Evolutionary conservation across 306 rosid species (phyloP).

Genomic region (Cicer yamashitae): DNA sequence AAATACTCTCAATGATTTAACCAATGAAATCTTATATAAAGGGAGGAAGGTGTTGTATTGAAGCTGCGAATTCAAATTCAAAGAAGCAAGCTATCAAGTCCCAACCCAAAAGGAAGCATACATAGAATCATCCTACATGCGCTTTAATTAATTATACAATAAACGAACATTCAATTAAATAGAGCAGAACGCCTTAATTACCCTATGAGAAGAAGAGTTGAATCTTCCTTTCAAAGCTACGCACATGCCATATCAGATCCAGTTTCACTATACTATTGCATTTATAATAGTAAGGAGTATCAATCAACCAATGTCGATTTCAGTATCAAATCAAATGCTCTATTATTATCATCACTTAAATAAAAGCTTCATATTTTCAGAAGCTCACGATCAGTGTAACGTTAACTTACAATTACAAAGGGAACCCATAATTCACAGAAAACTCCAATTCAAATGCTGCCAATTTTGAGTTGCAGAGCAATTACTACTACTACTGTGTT

Average conservation of each 20-base stretch:
- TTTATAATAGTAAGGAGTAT: neutral
- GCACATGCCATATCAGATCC: conserved; percentile 35
- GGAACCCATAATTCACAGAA: conserved; percentile 48
- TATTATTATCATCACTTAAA: neutral
- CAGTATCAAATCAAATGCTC: conserved; percentile 8
- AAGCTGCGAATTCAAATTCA: neutral
- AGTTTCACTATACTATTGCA: neutral
- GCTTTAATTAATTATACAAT: conserved; percentile 21
- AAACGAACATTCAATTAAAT: conserved; percentile 38
- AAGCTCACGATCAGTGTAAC: conserved; percentile 21
- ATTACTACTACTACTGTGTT: conserved; percentile 32
- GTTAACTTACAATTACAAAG: conserved; percentile 2
- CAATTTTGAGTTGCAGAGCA: conserved; percentile 51
- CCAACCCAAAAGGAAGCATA: neutral
- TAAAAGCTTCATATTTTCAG: neutral
- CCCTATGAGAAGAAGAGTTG: neutral
- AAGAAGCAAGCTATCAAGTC: neutral
- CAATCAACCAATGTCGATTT: conserved; percentile 17
- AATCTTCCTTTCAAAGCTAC: conserved; percentile 32
- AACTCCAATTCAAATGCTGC: conserved; percentile 48
- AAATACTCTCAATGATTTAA: no score
- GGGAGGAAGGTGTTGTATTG: no score
- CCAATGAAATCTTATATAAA: no score
- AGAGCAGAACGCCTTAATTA: neutral
- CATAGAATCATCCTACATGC: conserved; percentile 15